Base-by-base conservation (phyloP, 1,284 basidiomycete genomes). In the Cutaneotrichosporon cyanovorans region DNA sequence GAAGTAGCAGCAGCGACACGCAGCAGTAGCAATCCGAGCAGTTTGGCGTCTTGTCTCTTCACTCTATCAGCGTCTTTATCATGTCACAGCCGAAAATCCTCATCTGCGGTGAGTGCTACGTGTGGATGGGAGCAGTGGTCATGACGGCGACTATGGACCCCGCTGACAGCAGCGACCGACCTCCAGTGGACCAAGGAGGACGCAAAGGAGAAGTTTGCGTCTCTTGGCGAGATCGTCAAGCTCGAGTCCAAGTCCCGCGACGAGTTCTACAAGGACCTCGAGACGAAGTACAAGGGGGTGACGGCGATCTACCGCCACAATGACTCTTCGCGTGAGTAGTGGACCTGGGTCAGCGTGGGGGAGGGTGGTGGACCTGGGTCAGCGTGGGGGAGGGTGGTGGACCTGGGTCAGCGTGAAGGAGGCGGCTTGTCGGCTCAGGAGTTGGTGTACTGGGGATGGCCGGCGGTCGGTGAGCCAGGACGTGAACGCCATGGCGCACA, bases 131-230 rank as follows among this genome's bases (percentile, higher is more conserved):
- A n/a, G n/a, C n/a, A n/a, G 31, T 34, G 30, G 34, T 35, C 9
- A 15, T n/a, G 12, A 35, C 34, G 12, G 9, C 14, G 14, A 32
- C n/a, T n/a, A n/a, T n/a, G n/a, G n/a, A n/a, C n/a, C n/a, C n/a
- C 60, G 62, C 60, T 45, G 61, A 66, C 61, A 58, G 28, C 47
- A 57, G 25, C 25, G 42, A 57, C 50, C 49, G 73, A 78, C 52
- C 78, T 90, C 46, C 76, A 82, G 34, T 90, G 87, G 87, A 85
- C 87, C 0, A 79, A 84, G 51, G 77, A 85, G 30, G 85, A 90
- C 56, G 76, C 81, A 42, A 74, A 80, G 45, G 69, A 78, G 36
- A 76, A 89, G 56, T 77, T 88, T 34, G 75, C 76, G 2, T 75
- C 76, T 39, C 76, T 86, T 45, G 81, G 86, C 33, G 82, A 89